These are phyloP conservation scores for Nicotiana undulata DNA, from an alignment of 257 asterid species.

Conservation along the genomic window DNA sequence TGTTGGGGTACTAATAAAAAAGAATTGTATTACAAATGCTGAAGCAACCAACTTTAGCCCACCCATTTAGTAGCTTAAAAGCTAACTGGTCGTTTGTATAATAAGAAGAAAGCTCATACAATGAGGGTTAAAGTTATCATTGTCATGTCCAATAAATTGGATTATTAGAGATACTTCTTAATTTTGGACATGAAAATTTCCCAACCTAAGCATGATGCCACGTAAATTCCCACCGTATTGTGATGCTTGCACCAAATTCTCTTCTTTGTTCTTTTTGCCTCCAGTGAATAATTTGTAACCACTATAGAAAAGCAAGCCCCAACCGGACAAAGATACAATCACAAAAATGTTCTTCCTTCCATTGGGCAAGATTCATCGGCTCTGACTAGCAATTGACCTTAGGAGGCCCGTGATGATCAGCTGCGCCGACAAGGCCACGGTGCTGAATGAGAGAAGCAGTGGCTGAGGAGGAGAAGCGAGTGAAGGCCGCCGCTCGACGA, in stretches of 20 bases:
- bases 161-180: constrained; percentile 22
- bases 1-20: no score
- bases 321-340: no score
- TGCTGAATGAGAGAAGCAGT: no score
- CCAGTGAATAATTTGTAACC: no score
- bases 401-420: neutral
- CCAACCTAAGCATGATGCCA: neutral
- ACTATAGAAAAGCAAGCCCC: no score
- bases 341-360: constrained; percentile 4
- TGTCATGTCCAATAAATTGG: neutral
- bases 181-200: constrained; percentile 4
- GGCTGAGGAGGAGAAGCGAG: no score
- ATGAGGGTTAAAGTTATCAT: neutral
- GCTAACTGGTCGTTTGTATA: neutral
- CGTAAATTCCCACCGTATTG: constrained; percentile 23
- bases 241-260: constrained; percentile 53
- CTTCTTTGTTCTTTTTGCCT: no score
- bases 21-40: no score
- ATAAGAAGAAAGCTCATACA: neutral
- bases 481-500: no score
- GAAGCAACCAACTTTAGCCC: no score
- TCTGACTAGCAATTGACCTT: constrained; percentile 4
- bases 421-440: no score
- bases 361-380: neutral
- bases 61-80: no score